phyloP scores from a whole-genome alignment of 1,284 basidiomycete species.

The Gymnopus androsaceus region DNA sequence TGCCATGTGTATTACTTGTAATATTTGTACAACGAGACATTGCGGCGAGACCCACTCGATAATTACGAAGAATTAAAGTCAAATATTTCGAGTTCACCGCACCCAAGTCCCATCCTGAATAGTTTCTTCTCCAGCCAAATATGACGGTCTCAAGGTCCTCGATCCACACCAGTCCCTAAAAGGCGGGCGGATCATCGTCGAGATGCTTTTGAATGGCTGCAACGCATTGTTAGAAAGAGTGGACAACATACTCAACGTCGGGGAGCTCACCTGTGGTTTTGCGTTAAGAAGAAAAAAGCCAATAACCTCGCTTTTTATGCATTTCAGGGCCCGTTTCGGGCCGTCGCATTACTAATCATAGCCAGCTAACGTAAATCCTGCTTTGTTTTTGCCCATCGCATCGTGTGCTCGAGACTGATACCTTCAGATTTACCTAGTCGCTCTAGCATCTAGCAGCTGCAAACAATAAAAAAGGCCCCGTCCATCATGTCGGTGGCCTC shows the following conservation, averaged over 20 bases:
- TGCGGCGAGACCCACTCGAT: conserved; percentile 72
- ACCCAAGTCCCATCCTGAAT: conserved; percentile 83
- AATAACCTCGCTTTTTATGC: too few relatives aligned
- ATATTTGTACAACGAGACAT: conserved; percentile 83
- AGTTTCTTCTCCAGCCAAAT: conserved; percentile 69
- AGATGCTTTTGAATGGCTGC: conserved; percentile 83
- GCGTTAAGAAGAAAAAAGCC: too few relatives aligned
- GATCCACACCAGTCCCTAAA: conserved; percentile 67
- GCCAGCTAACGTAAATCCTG: too few relatives aligned
- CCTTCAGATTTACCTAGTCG: too few relatives aligned
- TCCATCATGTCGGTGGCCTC: conserved; percentile 81
- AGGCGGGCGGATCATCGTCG: conserved; percentile 77
- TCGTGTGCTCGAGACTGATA: too few relatives aligned
- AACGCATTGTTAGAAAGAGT: conserved; percentile 22
- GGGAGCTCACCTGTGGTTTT: too few relatives aligned
- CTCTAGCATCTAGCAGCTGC: too few relatives aligned
- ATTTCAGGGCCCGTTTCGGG: too few relatives aligned
- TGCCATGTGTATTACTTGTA: conserved; percentile 14
- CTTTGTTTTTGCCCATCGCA: too few relatives aligned
- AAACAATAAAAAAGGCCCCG: conserved; percentile 64
- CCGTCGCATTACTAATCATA: too few relatives aligned
- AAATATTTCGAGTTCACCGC: conserved; percentile 59
- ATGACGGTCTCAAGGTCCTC: conserved; percentile 86
- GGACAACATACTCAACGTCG: too few relatives aligned
- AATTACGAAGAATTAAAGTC: conserved; percentile 64